Conservation (phyloP, 305 asterid species). For the Fraxinus angustifolia region DNA sequence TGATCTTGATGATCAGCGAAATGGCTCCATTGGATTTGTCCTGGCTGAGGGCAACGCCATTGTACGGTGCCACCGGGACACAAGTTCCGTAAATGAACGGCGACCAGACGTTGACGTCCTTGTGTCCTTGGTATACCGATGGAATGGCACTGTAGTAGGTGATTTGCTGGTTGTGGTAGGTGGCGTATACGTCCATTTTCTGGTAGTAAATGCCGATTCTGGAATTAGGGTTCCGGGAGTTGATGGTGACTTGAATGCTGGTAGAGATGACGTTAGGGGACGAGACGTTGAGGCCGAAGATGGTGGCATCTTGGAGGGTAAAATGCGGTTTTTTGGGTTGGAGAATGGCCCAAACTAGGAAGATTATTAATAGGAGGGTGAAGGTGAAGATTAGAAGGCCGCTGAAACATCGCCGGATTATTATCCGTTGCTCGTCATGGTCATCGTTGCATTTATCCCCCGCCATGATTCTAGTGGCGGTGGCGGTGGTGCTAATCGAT, state of each 20-base stretch:
- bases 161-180: conserved; percentile 62
- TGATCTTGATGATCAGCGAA: conserved; percentile 34
- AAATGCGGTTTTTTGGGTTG: conserved; percentile 62
- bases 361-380: conserved; percentile 44
- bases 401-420: conserved; percentile 34
- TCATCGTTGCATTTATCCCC: conserved; percentile 49
- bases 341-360: conserved; percentile 55
- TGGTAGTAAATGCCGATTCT: conserved; percentile 60
- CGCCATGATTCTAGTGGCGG: conserved; percentile 37
- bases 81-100: conserved; percentile 55
- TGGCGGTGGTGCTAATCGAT: neutral
- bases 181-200: conserved; percentile 41
- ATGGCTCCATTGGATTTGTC: conserved; percentile 48
- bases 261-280: conserved; percentile 63
- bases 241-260: conserved; percentile 56
- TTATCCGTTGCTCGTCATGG: conserved; percentile 27
- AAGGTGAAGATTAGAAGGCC: conserved; percentile 29
- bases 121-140: conserved; percentile 61
- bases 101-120: conserved; percentile 64
- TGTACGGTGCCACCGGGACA: conserved; percentile 72
- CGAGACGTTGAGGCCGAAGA: conserved; percentile 61
- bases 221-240: conserved; percentile 53
- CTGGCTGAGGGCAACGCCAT: conserved; percentile 44
- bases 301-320: conserved; percentile 72
- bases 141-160: conserved; percentile 52